A percentile compares a stretch with the other conserved stretches of the same genome.
Conservation (phyloP, 345 rosid species). For the Eucalyptus leucophloia region DNA sequence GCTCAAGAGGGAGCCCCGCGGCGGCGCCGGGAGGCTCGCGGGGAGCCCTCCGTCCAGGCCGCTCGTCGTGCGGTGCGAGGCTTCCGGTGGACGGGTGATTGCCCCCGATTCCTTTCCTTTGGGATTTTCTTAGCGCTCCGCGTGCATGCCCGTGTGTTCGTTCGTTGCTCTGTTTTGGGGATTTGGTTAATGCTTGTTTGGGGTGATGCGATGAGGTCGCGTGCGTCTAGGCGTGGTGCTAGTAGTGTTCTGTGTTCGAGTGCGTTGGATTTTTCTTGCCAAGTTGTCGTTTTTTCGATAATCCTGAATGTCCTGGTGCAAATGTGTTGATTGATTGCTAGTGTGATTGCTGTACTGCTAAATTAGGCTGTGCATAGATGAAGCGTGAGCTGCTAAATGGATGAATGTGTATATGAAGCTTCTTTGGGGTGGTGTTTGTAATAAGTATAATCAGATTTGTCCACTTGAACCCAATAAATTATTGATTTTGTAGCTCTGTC, state of each 20-base stretch:
- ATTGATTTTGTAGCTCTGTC: background rate
- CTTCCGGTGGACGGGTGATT: constrained; percentile 41
- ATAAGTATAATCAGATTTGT: background rate
- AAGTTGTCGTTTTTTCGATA: background rate
- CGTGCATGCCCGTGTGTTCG: background rate
- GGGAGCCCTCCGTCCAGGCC: constrained; percentile 9
- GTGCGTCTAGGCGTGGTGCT: background rate
- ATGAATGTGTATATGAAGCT: background rate
- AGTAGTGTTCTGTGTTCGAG: background rate
- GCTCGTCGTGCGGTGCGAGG: constrained; percentile 46
- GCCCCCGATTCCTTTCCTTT: background rate
- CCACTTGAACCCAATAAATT: background rate
- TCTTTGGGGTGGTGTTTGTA: background rate
- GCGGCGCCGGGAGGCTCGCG: constrained; percentile 6
- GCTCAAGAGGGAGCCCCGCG: constrained; percentile 7
- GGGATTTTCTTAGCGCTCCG: background rate
- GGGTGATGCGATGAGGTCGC: background rate
- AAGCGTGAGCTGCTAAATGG: background rate
- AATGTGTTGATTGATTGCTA: background rate
- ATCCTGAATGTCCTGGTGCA: background rate
- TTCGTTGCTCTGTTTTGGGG: background rate
- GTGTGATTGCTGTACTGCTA: background rate
- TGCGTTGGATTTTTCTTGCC: background rate
- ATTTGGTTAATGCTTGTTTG: background rate
- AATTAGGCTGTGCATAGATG: background rate